These are phyloP conservation scores for Bipolaris oryzae DNA, from an alignment of 2,329 filamentous ascomycete species.

Conservation along the genomic window DNA sequence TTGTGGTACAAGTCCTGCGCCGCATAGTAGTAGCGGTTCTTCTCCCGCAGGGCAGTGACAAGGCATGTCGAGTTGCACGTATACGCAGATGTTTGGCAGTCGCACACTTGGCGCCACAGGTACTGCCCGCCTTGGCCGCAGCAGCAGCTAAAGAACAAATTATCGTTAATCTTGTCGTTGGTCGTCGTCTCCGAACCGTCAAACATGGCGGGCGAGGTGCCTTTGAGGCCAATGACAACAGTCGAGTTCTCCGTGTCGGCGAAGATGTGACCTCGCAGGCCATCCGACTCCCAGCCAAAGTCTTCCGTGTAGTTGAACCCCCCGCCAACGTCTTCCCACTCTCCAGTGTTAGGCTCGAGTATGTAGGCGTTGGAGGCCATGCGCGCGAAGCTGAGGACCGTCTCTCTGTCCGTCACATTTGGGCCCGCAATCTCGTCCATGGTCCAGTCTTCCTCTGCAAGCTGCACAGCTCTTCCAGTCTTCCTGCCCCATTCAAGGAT, in stretches of 20 bases:
- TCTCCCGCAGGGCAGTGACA: conserved; percentile 72
- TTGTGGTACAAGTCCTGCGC: conserved; percentile 90
- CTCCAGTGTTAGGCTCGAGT: conserved; percentile 68
- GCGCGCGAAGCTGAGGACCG: conserved; percentile 79
- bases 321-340: conserved; percentile 75
- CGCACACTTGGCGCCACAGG: conserved; percentile 89
- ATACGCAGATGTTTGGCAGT: conserved; percentile 86
- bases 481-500: conserved; percentile 75
- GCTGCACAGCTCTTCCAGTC: conserved; percentile 68
- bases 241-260: conserved; percentile 85
- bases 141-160: conserved; percentile 97
- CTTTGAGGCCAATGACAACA: conserved; percentile 90
- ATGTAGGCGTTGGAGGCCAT: conserved; percentile 94
- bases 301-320: conserved; percentile 85
- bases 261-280: conserved; percentile 89
- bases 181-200: conserved; percentile 97
- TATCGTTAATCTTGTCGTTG: conserved; percentile 97
- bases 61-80: conserved; percentile 94
- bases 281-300: conserved; percentile 92
- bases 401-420: conserved; percentile 83
- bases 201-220: conserved; percentile 85
- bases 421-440: conserved; percentile 79
- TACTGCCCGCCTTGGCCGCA: conserved; percentile 92
- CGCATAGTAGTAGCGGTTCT: conserved; percentile 90
- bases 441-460: conserved; percentile 80